Evolutionary conservation across 805 yeast species (phyloP), one percentile per base, ranked within the genome.

Genomic region (Ogataea nakhonphanomensis): DNA sequence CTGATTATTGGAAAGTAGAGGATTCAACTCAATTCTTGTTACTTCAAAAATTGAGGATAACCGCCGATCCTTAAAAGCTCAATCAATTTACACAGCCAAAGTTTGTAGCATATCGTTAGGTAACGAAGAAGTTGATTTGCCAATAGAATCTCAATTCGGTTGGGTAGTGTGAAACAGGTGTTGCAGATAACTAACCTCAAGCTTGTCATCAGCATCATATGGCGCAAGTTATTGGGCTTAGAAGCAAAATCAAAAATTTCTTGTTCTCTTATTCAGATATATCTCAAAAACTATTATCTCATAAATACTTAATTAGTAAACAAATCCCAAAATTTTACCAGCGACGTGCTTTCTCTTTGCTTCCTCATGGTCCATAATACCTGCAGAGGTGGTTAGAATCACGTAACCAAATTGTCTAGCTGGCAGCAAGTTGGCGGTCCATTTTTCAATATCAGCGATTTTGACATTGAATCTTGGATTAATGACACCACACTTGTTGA

Each of bases 301-400:
- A 9, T 15, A 32, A 21, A n/a, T 30, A 30, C 14, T 20, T 13
- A 30, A 15, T 31, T 85, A 90, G 83, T 90, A 90, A 58, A 91
- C 96, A 78, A 88, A 91, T 68, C 99, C 99, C 68, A 91, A 83
- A 74, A 91, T 85, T 81, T 91, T 91, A 74, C 99, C 99, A 59
- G 97, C 89, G 63, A 91, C 98, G 78, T 91, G 98, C 85, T 91
- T 93, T 84, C 97, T 86, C 82, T 96, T 88, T 63, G 99, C 99
- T 79, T 91, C 97, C 81, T 91, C 98, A 80, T 91, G 99, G 81
- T 93, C 98, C 95, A 91, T 89, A 64, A 91, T 91, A 78, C 99
- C 99, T 63, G 98, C 96, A 63, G 98, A 91, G 62, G 98, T 91
- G 74, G 98, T 91, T 68, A 91, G 83, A 74, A 91, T 85, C 67